A percentile compares a stretch with the other conserved stretches of the same genome.
phyloP scores from a whole-genome alignment of 2,329 filamentous ascomycete species.

The Alternaria novae-zelandiae region DNA sequence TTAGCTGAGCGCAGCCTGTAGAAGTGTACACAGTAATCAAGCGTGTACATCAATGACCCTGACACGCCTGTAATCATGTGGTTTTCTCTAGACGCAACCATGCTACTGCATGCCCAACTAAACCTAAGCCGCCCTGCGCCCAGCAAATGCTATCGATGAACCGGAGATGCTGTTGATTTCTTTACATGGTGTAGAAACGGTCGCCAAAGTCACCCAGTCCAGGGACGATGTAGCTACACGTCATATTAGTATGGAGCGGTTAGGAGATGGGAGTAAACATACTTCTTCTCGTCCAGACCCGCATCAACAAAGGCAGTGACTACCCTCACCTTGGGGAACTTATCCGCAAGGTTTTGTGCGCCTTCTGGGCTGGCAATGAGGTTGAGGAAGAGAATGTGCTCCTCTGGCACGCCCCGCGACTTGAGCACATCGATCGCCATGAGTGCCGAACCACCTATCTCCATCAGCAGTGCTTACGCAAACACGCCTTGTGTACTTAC shows the following conservation, averaged over 20 bases:
- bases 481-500: slow-evolving; percentile 55
- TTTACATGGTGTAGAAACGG: slow-evolving; percentile 87
- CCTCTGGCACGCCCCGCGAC: slow-evolving; percentile 88
- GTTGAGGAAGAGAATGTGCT: slow-evolving; percentile 95
- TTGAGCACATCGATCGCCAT: slow-evolving; percentile 97
- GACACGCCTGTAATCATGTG: not conserved
- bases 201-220: slow-evolving; percentile 96
- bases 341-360: slow-evolving; percentile 84
- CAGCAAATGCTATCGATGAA: slow-evolving; percentile 13
- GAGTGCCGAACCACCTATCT: slow-evolving; percentile 84
- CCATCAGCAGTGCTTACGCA: slow-evolving; percentile 9
- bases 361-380: slow-evolving; percentile 97
- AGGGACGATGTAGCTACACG: slow-evolving; percentile 84
- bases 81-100: not conserved
- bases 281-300: slow-evolving; percentile 98
- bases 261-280: slow-evolving; percentile 48
- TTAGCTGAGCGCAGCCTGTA: not conserved
- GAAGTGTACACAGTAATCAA: not conserved
- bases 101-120: slow-evolving; percentile 14
- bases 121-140: slow-evolving; percentile 9
- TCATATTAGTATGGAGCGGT: not conserved
- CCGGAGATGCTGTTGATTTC: not conserved
- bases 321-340: slow-evolving; percentile 86
- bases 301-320: slow-evolving; percentile 96
- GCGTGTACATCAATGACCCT: not conserved